Base-by-base conservation (phyloP, 2,329 filamentous ascomycete genomes). In the Chrysoporthe austroafricana region DNA sequence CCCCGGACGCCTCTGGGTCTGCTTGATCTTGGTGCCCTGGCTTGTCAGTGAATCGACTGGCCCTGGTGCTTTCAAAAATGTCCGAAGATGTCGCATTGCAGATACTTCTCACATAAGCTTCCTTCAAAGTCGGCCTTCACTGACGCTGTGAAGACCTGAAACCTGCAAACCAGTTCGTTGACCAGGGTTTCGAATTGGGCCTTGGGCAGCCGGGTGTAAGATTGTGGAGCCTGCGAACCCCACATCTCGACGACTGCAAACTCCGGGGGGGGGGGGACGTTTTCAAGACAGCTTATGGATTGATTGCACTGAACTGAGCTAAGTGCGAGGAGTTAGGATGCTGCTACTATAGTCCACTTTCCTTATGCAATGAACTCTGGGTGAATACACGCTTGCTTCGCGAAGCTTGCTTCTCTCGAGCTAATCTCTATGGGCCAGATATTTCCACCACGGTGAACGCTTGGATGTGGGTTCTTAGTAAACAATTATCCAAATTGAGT, bases 81-180 rank as follows among this genome's bases (percentile, higher is more conserved):
- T 4, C 34, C 34, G 52, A 5, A n/a, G 8, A 21, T 11, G 14
- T 39, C 34, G 34, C 16, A 21, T 39, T 39, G 54, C 16, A n/a
- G 54, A 39, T 39, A 39, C 54, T 57, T 57, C 54, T 57, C 54
- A 57, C 54, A 57, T 57, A 57, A 57, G 54, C 54, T 57, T 57
- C 14, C 34, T 57, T 21, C 34, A 34, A 18, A n/a, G 32, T 57
- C 54, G 26, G 34, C 54, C 16, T n/a, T 9, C 7, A 39, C 9
- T 21, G 34, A n/a, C 34, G 2, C 34, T n/a, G 32, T 57, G 54
- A 34, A 57, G 34, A 57, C 54, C 34, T 57, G 54, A 57, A 57
- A 57, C 54, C 34, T 39, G 32, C 34, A 39, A 18, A 57, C 54
- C 54, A 39, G 54, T 39, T 57, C 34, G 34, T 57, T 13, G 34